These are phyloP conservation scores for Sporothrix luriei DNA, from an alignment of 2,329 filamentous ascomycete genomes.

Conservation along the genomic window DNA sequence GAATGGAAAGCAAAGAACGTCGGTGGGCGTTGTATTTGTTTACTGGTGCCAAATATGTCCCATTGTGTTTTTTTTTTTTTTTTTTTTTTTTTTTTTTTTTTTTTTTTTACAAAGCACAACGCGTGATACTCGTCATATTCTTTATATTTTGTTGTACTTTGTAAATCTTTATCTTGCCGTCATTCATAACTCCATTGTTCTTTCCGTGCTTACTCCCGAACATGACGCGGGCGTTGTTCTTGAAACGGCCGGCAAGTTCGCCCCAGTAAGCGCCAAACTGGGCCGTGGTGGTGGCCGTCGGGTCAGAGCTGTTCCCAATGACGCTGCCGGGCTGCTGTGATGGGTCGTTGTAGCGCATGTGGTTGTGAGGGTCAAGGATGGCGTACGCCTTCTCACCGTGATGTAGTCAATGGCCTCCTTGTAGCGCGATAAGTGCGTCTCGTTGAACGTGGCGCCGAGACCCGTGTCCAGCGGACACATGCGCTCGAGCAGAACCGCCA, in stretches of 20 bases:
- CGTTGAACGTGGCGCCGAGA: constrained; percentile 53
- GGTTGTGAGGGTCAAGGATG: constrained; percentile 57
- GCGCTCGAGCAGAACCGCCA: constrained; percentile 55
- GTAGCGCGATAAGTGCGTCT: constrained; percentile 52
- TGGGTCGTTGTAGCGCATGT: constrained; percentile 58
- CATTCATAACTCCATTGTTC: not conserved
- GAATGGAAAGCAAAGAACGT: no score
- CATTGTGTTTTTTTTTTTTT: no score
- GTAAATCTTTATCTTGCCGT: not conserved
- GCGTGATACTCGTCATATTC: not conserved
- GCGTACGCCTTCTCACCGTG: constrained; percentile 50
- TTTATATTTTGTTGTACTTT: not conserved
- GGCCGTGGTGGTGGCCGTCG: constrained; percentile 50
- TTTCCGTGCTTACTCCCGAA: constrained; percentile 41
- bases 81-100: no score
- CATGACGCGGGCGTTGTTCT: constrained; percentile 52
- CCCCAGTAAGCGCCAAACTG: constrained; percentile 55
- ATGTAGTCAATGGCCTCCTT: constrained; percentile 55
- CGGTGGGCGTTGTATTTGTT: not conserved
- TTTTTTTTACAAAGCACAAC: not conserved
- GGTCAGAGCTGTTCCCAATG: constrained; percentile 52
- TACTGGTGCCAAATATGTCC: no score
- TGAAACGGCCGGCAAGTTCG: constrained; percentile 51
- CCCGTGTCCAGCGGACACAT: constrained; percentile 53
- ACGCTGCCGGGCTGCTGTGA: constrained; percentile 54